A percentile compares a stretch with the other conserved stretches of the same genome.
Evolutionary conservation across 257 asterid species (phyloP).

Genomic region (Plantago elongata): DNA sequence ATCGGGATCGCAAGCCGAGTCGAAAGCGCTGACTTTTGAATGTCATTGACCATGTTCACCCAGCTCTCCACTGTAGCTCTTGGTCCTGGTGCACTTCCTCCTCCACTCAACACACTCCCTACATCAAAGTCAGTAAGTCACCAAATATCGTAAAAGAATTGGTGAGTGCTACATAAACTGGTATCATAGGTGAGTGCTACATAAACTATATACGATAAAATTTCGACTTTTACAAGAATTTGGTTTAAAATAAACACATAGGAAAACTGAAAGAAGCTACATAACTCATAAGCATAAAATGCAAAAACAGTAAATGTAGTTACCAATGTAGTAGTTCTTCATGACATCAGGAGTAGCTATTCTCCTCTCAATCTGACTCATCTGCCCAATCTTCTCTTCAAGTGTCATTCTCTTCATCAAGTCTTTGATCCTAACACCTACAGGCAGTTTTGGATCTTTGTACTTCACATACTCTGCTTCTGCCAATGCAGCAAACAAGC

Average conservation of each 20-base stretch:
- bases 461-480: constrained; percentile 47
- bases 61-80: constrained; percentile 51
- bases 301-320: neutral
- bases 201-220: no score
- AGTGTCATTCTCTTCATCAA: constrained; percentile 66
- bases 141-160: no score
- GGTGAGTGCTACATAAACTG: no score
- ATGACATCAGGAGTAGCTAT: constrained; percentile 53
- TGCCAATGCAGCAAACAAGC: constrained; percentile 31
- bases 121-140: constrained; percentile 6
- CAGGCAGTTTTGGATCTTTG: constrained; percentile 64
- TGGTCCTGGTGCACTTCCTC: constrained; percentile 66
- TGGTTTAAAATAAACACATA: neutral
- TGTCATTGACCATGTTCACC: constrained; percentile 55
- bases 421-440: constrained; percentile 53
- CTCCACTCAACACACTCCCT: constrained; percentile 75
- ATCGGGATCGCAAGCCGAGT: constrained; percentile 25
- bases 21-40: constrained; percentile 56
- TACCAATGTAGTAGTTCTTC: constrained; percentile 61
- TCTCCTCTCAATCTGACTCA: constrained; percentile 74
- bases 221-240: neutral
- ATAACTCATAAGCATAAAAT: no score
- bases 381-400: constrained; percentile 84
- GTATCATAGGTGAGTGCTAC: no score
- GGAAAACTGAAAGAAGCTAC: neutral